Percentiles rank a stretch among this genome's conserved stretches.
phyloP scores from a whole-genome alignment of 139 green algal species.

The Picochlorum sp. region DNA sequence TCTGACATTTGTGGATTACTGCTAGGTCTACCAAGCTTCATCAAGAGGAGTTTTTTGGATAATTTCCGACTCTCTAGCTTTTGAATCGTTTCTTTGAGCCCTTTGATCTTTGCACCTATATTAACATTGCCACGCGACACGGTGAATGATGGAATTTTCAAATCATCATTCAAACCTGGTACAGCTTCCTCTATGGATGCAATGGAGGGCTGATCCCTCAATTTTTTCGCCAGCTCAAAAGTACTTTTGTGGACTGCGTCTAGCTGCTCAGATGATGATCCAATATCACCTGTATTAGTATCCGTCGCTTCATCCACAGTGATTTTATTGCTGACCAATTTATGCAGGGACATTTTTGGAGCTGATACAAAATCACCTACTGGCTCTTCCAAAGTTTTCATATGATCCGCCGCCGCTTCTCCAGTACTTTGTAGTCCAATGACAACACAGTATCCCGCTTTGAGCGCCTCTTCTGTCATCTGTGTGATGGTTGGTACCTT shows the following conservation, averaged over 20 bases:
- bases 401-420: conserved; percentile 1
- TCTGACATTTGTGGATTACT: no score
- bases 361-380: conserved; percentile 76
- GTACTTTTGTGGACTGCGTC: no score
- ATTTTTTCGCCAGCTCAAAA: conserved; percentile 14
- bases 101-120: no score
- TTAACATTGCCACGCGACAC: no score
- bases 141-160: no score
- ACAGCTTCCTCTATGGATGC: conserved; percentile 20
- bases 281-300: no score
- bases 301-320: no score
- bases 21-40: no score
- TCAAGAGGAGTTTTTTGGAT: no score
- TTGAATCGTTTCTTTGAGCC: no score
- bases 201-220: conserved; percentile 24
- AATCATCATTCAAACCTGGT: not conserved
- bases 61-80: no score
- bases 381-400: conserved; percentile 5
- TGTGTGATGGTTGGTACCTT: conserved; percentile 62
- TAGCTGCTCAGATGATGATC: no score
- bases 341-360: conserved; percentile 54
- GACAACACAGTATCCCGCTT: conserved; percentile 56
- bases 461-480: conserved; percentile 51
- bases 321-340: conserved; percentile 23
- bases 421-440: conserved; percentile 39